Conservation (phyloP, 1,284 basidiomycete genomes). For the Phellopilus nigrolimitatus region DNA sequence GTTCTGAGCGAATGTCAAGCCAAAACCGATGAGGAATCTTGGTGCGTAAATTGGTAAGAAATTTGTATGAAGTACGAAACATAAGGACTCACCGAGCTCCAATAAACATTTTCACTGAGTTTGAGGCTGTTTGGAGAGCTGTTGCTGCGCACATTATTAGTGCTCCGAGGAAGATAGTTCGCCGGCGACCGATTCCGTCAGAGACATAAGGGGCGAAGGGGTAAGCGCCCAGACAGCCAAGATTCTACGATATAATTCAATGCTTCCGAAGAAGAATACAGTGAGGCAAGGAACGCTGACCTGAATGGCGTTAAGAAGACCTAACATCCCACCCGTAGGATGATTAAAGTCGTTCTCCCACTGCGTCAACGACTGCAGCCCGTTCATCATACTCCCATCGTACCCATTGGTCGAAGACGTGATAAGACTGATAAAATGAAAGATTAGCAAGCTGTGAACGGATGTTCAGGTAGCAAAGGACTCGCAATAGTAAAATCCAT, state of each 20-base stretch:
- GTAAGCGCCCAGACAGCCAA: slow-evolving; percentile 59
- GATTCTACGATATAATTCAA: slow-evolving; percentile 43
- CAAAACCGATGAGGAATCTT: slow-evolving; percentile 75
- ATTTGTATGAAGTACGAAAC: slow-evolving; percentile 22
- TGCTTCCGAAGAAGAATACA: neutral
- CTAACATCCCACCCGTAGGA: slow-evolving; percentile 53
- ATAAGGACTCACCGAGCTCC: slow-evolving; percentile 65
- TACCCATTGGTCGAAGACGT: slow-evolving; percentile 75
- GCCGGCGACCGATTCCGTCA: slow-evolving; percentile 62
- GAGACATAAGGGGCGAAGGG: slow-evolving; percentile 68
- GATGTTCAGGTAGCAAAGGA: slow-evolving; percentile 14
- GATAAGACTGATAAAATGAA: slow-evolving; percentile 45
- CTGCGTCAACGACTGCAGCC: slow-evolving; percentile 58
- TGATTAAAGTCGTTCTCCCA: slow-evolving; percentile 56
- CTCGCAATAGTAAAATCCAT: slow-evolving; percentile 65
- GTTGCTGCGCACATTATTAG: slow-evolving; percentile 60
- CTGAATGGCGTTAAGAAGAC: slow-evolving; percentile 75
- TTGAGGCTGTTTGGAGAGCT: slow-evolving; percentile 66
- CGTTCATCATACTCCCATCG: slow-evolving; percentile 76
- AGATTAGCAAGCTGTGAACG: neutral
- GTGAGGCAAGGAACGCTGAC: slow-evolving; percentile 31
- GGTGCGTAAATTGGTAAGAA: neutral
- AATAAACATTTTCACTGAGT: slow-evolving; percentile 77
- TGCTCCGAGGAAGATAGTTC: slow-evolving; percentile 57
- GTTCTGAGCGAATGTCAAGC: slow-evolving; percentile 69